Base-by-base conservation (phyloP, 2,329 filamentous ascomycete genomes). In the Colletotrichum coccodes region DNA sequence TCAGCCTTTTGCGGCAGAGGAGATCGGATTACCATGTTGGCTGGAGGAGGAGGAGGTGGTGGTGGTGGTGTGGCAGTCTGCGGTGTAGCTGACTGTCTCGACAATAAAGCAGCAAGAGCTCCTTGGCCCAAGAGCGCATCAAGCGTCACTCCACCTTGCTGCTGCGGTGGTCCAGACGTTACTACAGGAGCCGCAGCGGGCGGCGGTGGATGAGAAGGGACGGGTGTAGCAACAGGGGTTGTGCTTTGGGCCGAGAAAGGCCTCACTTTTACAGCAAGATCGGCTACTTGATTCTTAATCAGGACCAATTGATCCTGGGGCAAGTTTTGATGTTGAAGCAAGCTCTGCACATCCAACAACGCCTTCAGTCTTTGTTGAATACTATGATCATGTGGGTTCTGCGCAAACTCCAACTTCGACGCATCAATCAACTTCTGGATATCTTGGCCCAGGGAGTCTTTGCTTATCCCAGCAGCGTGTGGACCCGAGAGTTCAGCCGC, bases 211-310 rank as follows among this genome's bases (percentile, higher is more conserved):
- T 76, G 75, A 58, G 77, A 76, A 40, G 75, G 76, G 70, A 79
- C 75, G 72, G 77, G 78, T 75, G 78, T 75, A 75, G 79, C 80
- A 77, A 79, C 80, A 74, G 81, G 80, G 73, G 78, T 76, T 75
- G 78, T 73, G 71, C 77, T 78, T 75, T 81, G 83, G 76, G 80
- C 78, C 75, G 80, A 78, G 71, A 79, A 74, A 60, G 85, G 85
- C 79, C 84, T 86, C 79, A 89, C 84, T 76, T 86, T 87, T 88
- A 88, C 82, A 85, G 89, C 88, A 79, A 97, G 87, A 80, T 91
- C 90, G 79, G 92, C 90, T 80, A 98, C 91, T 87, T 96, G 94
- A 78, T 92, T 91, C 81, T 92, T 93, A 81, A 97, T 92, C 79
- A 92, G 89, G 81, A 92, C 90, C 78, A 97, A 87, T 83, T 97